Percentiles rank a stretch among this genome's conserved stretches.
phyloP scores from a whole-genome alignment of 768 basidiomycete species.

The Tylopilus intermedius region DNA sequence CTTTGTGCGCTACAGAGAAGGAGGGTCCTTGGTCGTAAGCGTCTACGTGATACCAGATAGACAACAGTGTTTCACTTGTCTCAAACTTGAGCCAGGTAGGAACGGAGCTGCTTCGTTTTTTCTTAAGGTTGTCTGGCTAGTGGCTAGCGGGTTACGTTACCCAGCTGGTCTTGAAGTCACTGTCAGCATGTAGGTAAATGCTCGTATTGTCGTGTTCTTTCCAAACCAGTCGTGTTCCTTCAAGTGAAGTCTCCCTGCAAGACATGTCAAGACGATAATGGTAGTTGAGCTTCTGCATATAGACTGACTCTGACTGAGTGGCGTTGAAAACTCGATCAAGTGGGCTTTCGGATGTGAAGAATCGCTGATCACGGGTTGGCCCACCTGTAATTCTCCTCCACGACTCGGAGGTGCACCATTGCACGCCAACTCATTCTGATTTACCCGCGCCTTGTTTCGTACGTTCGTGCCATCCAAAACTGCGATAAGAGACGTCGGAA shows the following conservation, averaged over 20 bases:
- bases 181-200: too few relatives aligned
- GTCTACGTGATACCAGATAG: background rate
- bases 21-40: background rate
- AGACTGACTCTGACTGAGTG: too few relatives aligned
- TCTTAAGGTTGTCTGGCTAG: too few relatives aligned
- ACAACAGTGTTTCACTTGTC: background rate
- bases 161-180: too few relatives aligned
- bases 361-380: background rate
- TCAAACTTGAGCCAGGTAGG: too few relatives aligned
- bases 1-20: background rate
- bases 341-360: too few relatives aligned
- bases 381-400: background rate
- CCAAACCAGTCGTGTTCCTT: background rate
- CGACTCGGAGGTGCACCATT: background rate
- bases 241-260: too few relatives aligned
- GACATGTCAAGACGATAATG: background rate
- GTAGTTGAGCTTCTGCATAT: background rate
- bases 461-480: background rate
- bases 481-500: background rate
- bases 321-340: background rate
- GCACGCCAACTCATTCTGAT: background rate
- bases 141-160: too few relatives aligned
- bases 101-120: too few relatives aligned
- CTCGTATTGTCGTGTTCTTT: background rate
- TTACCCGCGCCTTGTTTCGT: background rate